Evolutionary conservation across 495 filamentous ascomycete species (phyloP), one percentile per base, ranked within the genome.

Genomic region (Evernia prunastri): DNA sequence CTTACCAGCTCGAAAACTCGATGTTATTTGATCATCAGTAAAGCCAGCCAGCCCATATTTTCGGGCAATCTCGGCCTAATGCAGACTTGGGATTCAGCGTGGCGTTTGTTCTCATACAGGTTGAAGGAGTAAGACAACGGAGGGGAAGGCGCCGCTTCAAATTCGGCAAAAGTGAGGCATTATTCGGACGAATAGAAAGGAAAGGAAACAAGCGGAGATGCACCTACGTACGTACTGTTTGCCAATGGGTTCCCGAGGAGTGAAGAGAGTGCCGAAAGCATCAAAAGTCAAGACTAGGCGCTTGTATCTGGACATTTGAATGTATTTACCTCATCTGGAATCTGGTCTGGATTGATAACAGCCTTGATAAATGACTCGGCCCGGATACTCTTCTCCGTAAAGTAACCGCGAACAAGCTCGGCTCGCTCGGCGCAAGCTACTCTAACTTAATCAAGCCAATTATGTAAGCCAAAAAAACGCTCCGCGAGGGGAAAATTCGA

Each of bases 241-340:
- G 7, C 79, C 76, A 58, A 92, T 78, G 1, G 87, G 74, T 15
- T 66, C 67, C 62, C 77, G 81, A 7, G 89, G 90, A 33, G 77
- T 74, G 74, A 90, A 91, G 40, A 93, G 77, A 1, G 90, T 93
- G 4, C 82, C 86, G 63, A 92, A 92, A 56, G 88, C 90, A 73
- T 93, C 89, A 64, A 93, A 84, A 67, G 83, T 88, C 56, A 90
- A 73, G 35, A 89, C 78, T n/a, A 66, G 36, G 1, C 51, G 59
- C 43, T 37, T 51, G 15, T 58, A 20, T 23, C 35, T 31, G 12
- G n/a, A 29, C 59, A 61, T 65, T 37, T 65, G 49, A 33, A 20
- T 58, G 6, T 13, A 3, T 23, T 40, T 42, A 11, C 43, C 36
- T 39, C 13, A 2, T 11, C 10, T 39, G 10, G n/a, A n/a, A n/a